These are phyloP conservation scores for Cladorrhinum sp. DNA, from an alignment of 2,329 filamentous ascomycete genomes.

Conservation along the genomic window DNA sequence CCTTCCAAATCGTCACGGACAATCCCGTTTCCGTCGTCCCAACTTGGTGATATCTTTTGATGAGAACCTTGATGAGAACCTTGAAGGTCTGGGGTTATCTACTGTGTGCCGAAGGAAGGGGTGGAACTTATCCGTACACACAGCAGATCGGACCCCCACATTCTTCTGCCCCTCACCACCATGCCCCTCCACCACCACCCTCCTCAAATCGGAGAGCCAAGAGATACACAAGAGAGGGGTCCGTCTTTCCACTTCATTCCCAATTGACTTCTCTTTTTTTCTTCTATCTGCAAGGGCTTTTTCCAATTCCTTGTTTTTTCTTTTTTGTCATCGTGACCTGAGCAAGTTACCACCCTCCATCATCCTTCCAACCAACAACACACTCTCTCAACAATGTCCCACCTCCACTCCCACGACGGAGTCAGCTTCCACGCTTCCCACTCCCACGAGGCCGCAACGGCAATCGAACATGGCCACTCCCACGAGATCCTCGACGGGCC, in stretches of 20 bases:
- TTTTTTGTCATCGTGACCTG: neutral
- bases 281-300: neutral
- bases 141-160: too few relatives aligned
- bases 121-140: too few relatives aligned
- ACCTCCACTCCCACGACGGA: conserved; percentile 29
- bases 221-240: neutral
- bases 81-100: neutral
- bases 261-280: neutral
- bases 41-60: neutral
- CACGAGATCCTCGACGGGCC: conserved; percentile 95
- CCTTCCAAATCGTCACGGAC: neutral
- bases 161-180: conserved; percentile 5
- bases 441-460: conserved; percentile 55
- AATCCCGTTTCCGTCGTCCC: neutral
- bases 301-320: neutral
- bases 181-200: neutral
- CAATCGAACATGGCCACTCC: conserved; percentile 81
- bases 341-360: neutral
- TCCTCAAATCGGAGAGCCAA: neutral
- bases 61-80: neutral
- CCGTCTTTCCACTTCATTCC: neutral
- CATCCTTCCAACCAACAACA: neutral
- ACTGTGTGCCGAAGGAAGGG: too few relatives aligned
- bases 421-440: conserved; percentile 41
- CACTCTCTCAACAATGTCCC: neutral